A percentile compares a stretch with the other conserved stretches of the same genome.
These are phyloP conservation scores for Candida sakaeoensis DNA, from an alignment of 805 yeast genomes.

Conservation along the genomic window DNA sequence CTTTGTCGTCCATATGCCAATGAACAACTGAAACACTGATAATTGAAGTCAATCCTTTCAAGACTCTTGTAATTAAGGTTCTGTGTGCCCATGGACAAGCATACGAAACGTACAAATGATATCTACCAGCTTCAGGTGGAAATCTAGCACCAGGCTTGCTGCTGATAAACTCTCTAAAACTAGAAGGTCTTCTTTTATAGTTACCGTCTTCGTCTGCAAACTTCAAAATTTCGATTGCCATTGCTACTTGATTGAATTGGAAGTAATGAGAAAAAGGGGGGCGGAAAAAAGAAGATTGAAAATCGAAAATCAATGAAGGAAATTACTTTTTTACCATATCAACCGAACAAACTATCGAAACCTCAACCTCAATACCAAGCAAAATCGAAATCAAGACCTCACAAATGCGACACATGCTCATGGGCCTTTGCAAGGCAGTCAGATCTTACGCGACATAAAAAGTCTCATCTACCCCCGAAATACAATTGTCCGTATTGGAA, in stretches of 20 bases:
- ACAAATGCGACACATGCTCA: conserved; percentile 40
- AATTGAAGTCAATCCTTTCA: conserved; percentile 64
- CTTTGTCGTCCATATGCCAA: conserved; percentile 83
- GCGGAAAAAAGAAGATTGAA: background rate
- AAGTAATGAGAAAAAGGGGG: background rate
- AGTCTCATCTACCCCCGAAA: conserved; percentile 63
- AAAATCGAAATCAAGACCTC: conserved; percentile 1
- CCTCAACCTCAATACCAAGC: conserved; percentile 6
- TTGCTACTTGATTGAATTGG: conserved; percentile 3
- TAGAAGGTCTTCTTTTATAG: conserved; percentile 23
- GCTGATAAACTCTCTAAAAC: conserved; percentile 66
- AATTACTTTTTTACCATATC: conserved; percentile 6
- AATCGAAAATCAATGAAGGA: conserved; percentile 1
- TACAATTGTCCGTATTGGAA: conserved; percentile 74
- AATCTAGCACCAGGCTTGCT: conserved; percentile 55
- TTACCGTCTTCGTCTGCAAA: conserved; percentile 36
- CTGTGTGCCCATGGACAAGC: conserved; percentile 99
- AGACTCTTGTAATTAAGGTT: conserved; percentile 62
- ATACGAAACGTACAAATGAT: conserved; percentile 79
- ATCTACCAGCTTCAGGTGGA: conserved; percentile 74
- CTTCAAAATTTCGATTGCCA: conserved; percentile 37
- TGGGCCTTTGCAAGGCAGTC: conserved; percentile 72
- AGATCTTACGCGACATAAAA: conserved; percentile 63
- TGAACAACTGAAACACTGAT: conserved; percentile 78
- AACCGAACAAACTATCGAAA: conserved; percentile 5